phyloP scores from a whole-genome alignment of 2,329 filamentous ascomycete species.

The Colletotrichum sp. region DNA sequence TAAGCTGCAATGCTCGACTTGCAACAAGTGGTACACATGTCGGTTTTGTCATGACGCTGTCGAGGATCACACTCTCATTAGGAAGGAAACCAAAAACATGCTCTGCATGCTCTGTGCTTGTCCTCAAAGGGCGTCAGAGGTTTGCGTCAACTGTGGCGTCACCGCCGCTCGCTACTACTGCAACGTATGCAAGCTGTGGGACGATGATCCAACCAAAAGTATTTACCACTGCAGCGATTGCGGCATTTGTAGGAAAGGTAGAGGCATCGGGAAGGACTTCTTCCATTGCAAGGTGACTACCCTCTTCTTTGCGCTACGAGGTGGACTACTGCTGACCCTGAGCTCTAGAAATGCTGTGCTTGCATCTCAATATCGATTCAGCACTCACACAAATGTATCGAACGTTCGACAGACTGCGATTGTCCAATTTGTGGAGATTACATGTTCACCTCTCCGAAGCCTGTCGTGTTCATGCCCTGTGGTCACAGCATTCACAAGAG shows the following conservation, averaged over 20 bases:
- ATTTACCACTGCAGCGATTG: constrained; percentile 98
- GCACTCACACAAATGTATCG: constrained; percentile 89
- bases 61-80: constrained; percentile 80
- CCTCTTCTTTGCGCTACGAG: background rate
- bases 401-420: constrained; percentile 91
- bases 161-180: constrained; percentile 91
- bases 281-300: constrained; percentile 89
- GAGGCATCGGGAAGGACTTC: constrained; percentile 94
- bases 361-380: constrained; percentile 91
- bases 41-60: constrained; percentile 89
- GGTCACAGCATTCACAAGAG: constrained; percentile 93
- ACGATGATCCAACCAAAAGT: constrained; percentile 86
- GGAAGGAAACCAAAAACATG: constrained; percentile 91
- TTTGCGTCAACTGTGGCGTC: constrained; percentile 78
- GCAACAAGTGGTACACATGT: constrained; percentile 92
- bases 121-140: constrained; percentile 80
- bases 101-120: constrained; percentile 94
- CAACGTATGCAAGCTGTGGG: constrained; percentile 94
- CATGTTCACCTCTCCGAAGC: constrained; percentile 88
- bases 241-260: constrained; percentile 90
- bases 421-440: constrained; percentile 98
- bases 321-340: background rate
- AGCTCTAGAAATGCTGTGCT: constrained; percentile 78
- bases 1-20: constrained; percentile 91
- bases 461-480: constrained; percentile 93